phyloP scores from a whole-genome alignment of 108 stramenopile genomes.

The Nitzschia sp. region DNA sequence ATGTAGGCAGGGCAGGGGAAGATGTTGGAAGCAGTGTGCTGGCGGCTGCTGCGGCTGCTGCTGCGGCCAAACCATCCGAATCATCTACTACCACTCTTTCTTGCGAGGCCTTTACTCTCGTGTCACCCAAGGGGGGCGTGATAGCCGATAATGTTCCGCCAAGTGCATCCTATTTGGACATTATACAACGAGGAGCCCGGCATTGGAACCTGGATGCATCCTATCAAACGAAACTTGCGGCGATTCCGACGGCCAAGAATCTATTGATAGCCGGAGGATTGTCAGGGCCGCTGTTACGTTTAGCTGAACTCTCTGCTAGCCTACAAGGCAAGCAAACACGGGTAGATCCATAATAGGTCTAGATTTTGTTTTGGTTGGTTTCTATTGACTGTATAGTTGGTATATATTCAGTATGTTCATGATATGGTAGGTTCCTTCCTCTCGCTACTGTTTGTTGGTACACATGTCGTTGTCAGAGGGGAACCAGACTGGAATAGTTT shows the following conservation, averaged over 20 bases:
- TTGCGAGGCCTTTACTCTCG: constrained; percentile 51
- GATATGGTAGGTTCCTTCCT: not conserved
- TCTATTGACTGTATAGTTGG: not conserved
- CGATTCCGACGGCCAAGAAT: constrained; percentile 35
- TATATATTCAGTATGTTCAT: not conserved
- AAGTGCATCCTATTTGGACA: constrained; percentile 63
- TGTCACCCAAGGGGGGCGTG: constrained; percentile 25
- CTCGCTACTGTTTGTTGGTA: no score
- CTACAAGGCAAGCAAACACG: not conserved
- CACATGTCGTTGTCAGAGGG: no score
- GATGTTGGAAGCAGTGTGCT: not conserved
- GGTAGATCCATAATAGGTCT: not conserved
- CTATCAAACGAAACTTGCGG: constrained; percentile 50
- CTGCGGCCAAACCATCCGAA: no score
- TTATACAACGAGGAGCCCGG: constrained; percentile 62
- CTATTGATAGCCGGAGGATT: constrained; percentile 37
- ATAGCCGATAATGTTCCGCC: constrained; percentile 40
- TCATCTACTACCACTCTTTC: not conserved
- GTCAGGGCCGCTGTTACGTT: constrained; percentile 37
- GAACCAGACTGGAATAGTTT: no score
- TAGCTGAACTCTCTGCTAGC: constrained; percentile 19
- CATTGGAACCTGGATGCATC: constrained; percentile 61
- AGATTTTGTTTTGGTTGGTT: not conserved
- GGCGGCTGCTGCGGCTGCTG: no score
- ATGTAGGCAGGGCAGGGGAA: constrained; percentile 51